Conservation (phyloP, 1,139 yeast genomes). For the Protomyces macrosporus region DNA sequence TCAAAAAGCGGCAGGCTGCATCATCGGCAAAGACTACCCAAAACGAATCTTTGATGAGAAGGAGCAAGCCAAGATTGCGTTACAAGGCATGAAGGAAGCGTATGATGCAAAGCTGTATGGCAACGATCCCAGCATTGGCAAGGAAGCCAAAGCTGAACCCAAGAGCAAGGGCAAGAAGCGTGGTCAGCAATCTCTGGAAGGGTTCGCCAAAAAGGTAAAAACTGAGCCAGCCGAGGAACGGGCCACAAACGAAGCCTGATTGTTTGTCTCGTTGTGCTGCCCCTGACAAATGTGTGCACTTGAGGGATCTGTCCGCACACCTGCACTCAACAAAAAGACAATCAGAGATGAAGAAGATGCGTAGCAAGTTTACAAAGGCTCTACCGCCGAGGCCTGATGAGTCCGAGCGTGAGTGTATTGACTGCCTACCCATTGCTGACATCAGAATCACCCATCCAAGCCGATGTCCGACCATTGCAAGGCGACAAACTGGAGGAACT, state of each 20-base stretch:
- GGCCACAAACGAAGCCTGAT: slow-evolving; percentile 7
- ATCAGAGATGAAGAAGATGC: not conserved
- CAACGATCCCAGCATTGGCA: not conserved
- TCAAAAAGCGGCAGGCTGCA: slow-evolving; percentile 7
- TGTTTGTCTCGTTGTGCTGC: not conserved
- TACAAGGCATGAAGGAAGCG: slow-evolving; percentile 19
- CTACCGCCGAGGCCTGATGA: not conserved
- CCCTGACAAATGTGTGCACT: no score
- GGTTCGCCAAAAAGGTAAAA: slow-evolving; percentile 10
- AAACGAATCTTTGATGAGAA: slow-evolving; percentile 17
- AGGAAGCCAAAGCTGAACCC: not conserved
- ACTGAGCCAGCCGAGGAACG: slow-evolving; percentile 15
- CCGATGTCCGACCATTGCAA: not conserved
- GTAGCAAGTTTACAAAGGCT: not conserved
- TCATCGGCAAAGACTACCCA: slow-evolving; percentile 15
- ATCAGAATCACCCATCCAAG: not conserved
- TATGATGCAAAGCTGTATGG: slow-evolving; percentile 19
- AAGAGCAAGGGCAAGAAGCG: not conserved
- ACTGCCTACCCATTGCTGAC: not conserved
- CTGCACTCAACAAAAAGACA: no score
- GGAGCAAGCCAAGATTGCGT: slow-evolving; percentile 13
- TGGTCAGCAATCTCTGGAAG: slow-evolving; percentile 13
- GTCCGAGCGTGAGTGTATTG: not conserved
- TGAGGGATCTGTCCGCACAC: no score
- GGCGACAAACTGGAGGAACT: not conserved